Evolutionary conservation across 192 early-diverging fungal genomes (phyloP).

Genomic region (Helicostylum pulchrum): DNA sequence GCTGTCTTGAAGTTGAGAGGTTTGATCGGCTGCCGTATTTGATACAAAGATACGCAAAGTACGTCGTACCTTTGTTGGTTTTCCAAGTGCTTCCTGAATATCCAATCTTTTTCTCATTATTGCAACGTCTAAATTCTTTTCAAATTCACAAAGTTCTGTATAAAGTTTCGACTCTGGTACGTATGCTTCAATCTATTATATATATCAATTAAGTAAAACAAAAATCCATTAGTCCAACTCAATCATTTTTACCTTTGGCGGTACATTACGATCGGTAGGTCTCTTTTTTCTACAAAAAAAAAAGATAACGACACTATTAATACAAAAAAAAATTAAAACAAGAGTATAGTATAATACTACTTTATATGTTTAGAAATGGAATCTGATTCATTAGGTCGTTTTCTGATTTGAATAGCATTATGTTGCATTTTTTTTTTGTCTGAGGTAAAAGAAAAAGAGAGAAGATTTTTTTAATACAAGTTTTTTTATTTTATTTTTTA

Average conservation of each 20-base stretch:
- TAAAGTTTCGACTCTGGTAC: conserved; percentile 92
- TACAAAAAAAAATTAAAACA: not conserved
- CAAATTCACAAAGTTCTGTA: conserved; percentile 81
- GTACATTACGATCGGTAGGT: conserved; percentile 25
- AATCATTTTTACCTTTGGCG: conserved; percentile 20
- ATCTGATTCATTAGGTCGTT: conserved; percentile 19
- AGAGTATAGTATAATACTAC: not conserved
- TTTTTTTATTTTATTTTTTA: no score
- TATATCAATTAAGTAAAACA: not conserved
- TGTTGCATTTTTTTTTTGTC: not conserved
- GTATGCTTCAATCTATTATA: conserved; percentile 74
- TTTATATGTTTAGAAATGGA: conserved; percentile 26
- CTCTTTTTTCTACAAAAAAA: conserved; percentile 15
- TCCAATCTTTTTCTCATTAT: conserved; percentile 90
- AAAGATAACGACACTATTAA: not conserved
- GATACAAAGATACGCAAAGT: conserved; percentile 89
- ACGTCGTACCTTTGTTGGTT: conserved; percentile 72
- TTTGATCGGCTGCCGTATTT: conserved; percentile 81
- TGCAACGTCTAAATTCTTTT: conserved; percentile 83
- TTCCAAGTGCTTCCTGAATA: conserved; percentile 78
- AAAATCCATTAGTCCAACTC: not conserved
- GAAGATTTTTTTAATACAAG: no score
- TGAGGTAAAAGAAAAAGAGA: no score
- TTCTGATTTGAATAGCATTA: conserved; percentile 18
- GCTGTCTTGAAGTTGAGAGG: conserved; percentile 39